Conservation (phyloP, 805 yeast genomes). For the Candida stauntonica region DNA sequence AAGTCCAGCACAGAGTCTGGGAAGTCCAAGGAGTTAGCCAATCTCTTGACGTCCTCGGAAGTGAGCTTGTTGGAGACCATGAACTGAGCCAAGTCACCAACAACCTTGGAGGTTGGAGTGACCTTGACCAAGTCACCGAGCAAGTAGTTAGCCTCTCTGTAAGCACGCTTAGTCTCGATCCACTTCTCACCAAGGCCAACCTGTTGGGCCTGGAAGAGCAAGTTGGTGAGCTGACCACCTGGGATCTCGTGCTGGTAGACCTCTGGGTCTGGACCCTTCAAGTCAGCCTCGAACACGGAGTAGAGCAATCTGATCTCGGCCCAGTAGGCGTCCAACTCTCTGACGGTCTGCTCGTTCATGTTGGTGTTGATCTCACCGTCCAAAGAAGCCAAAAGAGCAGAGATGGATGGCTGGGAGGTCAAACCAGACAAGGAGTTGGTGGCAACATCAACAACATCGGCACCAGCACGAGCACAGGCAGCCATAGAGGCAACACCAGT, state of each 20-base stretch:
- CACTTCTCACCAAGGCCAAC: slow-evolving; percentile 96
- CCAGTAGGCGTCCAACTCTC: slow-evolving; percentile 94
- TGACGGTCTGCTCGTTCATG: slow-evolving; percentile 58
- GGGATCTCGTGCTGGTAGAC: slow-evolving; percentile 98
- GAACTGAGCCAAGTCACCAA: slow-evolving; percentile 99
- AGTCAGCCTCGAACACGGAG: slow-evolving; percentile 96
- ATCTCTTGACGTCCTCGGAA: slow-evolving; percentile 77
- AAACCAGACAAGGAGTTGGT: slow-evolving; percentile 96
- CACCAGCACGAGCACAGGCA: slow-evolving; percentile 93
- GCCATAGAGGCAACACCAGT: slow-evolving; percentile 97
- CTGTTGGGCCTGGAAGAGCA: slow-evolving; percentile 98
- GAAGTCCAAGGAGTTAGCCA: slow-evolving; percentile 92
- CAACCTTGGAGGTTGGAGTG: slow-evolving; percentile 99
- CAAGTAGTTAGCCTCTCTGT: slow-evolving; percentile 83
- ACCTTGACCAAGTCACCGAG: slow-evolving; percentile 98
- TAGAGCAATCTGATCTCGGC: slow-evolving; percentile 96
- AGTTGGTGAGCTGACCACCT: slow-evolving; percentile 98
- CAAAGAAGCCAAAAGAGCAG: slow-evolving; percentile 86
- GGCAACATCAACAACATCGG: slow-evolving; percentile 97
- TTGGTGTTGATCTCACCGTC: slow-evolving; percentile 83
- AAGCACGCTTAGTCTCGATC: slow-evolving; percentile 93
- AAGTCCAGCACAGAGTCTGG: slow-evolving; percentile 97
- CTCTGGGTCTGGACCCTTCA: slow-evolving; percentile 99
- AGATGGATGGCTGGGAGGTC: slow-evolving; percentile 96
- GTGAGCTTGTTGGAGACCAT: slow-evolving; percentile 94